These are phyloP conservation scores for Termitomyces titanicus DNA, from an alignment of 768 basidiomycete species.

Conservation along the genomic window DNA sequence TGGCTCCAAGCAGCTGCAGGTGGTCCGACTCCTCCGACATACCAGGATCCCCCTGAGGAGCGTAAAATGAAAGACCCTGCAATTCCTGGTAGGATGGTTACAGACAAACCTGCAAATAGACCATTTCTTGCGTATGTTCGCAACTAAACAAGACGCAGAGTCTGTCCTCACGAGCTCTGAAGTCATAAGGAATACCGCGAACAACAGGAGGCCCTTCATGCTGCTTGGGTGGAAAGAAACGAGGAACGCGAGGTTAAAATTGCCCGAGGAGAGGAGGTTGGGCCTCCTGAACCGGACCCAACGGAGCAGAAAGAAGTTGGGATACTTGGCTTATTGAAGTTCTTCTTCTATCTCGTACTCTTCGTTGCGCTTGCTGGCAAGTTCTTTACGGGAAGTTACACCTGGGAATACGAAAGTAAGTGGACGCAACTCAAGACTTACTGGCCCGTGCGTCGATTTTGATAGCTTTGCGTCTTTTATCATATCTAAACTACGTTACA, in stretches of 20 bases:
- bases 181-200: slow-evolving; percentile 69
- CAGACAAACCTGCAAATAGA: slow-evolving; percentile 78
- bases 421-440: slow-evolving; percentile 58
- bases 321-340: slow-evolving; percentile 62
- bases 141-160: slow-evolving; percentile 2
- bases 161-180: slow-evolving; percentile 13
- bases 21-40: slow-evolving; percentile 33
- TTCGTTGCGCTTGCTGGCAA: slow-evolving; percentile 63
- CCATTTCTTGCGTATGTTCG: slow-evolving; percentile 76
- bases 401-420: slow-evolving; percentile 78
- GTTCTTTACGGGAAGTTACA: slow-evolving; percentile 83
- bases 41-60: slow-evolving; percentile 36
- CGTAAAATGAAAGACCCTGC: slow-evolving; percentile 59
- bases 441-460: slow-evolving; percentile 50
- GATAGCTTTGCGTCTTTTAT: neutral
- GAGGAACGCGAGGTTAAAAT: slow-evolving; percentile 70
- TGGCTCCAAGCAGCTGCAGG: slow-evolving; percentile 54
- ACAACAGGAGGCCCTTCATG: slow-evolving; percentile 56
- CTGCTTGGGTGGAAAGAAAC: slow-evolving; percentile 67
- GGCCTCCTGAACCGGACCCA: slow-evolving; percentile 71
- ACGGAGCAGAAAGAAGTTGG: slow-evolving; percentile 67
- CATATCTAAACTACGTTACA: slow-evolving; percentile 21
- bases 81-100: slow-evolving; percentile 61
- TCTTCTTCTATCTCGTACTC: slow-evolving; percentile 54
- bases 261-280: slow-evolving; percentile 69